Base-by-base conservation (phyloP, 495 filamentous ascomycete species). In the Immersiella caudata region DNA sequence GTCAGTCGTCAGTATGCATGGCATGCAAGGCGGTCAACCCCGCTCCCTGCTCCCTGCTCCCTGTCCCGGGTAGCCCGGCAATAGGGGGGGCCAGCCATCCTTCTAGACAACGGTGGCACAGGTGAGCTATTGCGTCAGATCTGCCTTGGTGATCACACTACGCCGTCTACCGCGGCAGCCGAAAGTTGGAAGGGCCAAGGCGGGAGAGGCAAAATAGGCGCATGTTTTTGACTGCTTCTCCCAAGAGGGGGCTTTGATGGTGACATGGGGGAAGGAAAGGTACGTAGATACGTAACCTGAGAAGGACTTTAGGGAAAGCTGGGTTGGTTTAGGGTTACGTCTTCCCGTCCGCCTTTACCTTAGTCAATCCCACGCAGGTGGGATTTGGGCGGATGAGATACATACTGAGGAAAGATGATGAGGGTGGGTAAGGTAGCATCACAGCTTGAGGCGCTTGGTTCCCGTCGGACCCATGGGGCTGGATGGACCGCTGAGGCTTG, bases 371-470 rank as follows among this genome's bases (percentile, higher is more conserved):
- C 40, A 18, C 40, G 40, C 40, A 46, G 40, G 40, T 46, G 40
- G 40, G 40, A 55, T 22, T 55, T 2, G 20, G 52, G n/a, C 52
- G 29, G 29, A 22, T 26, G 9, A 55, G 11, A 7, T 55, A 55
- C 21, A 55, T 26, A 52, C 24, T 2, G 52, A 55, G 52, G 1
- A n/a, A 26, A 2, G 9, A 24, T 6, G 25, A 33, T 6, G 7
- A 12, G 56, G 9, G 56, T 59, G 25, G 56, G 6, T 59, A 59
- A n/a, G 56, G 56, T 59, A 59, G 56, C 56, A 59, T 59, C 33
- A 59, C 56, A 57, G 11, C 40, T 46, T 18, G n/a, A n/a, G n/a
- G n/a, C n/a, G 11, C 11, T 12, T 59, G 2, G 52, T 24, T 26
- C 33, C 22, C 21, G 27, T 33, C 18, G 6, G 56, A 59, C 56